Conservation (phyloP, 1,284 basidiomycete genomes). For the Exobasidium cylindrosporum region DNA sequence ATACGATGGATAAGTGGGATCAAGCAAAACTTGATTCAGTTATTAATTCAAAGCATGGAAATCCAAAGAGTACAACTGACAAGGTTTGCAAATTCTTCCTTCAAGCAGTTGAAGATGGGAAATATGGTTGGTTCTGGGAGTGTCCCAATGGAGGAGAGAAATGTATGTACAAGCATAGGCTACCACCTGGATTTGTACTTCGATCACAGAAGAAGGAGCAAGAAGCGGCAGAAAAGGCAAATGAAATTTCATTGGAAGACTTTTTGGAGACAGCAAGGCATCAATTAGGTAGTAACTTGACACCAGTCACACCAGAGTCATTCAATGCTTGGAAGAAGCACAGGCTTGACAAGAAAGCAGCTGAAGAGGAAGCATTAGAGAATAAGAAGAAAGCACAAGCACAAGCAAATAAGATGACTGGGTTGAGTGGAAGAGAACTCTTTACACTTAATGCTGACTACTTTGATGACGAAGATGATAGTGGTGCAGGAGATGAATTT, state of each 20-base stretch:
- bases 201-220: constrained; percentile 72
- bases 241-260: constrained; percentile 84
- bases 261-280: constrained; percentile 99
- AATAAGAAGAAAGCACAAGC: constrained; percentile 82
- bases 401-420: constrained; percentile 76
- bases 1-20: constrained; percentile 98
- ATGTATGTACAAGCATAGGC: constrained; percentile 91
- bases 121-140: constrained; percentile 86
- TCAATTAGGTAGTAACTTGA: constrained; percentile 64
- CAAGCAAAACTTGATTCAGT: constrained; percentile 85
- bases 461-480: constrained; percentile 70
- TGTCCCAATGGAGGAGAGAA: constrained; percentile 62
- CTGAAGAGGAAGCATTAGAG: constrained; percentile 82
- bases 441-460: constrained; percentile 90
- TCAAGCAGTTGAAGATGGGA: constrained; percentile 89
- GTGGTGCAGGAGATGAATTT: constrained; percentile 63
- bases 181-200: constrained; percentile 81
- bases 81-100: constrained; percentile 96
- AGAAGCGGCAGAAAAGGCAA: constrained; percentile 73
- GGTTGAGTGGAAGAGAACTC: constrained; percentile 93
- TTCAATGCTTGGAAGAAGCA: constrained; percentile 90
- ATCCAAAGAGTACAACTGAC: constrained; percentile 86
- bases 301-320: constrained; percentile 89
- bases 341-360: constrained; percentile 62
- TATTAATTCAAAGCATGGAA: constrained; percentile 81